A percentile compares a stretch with the other conserved stretches of the same genome.
These are phyloP conservation scores for Smittium culicis DNA, from an alignment of 371 early-diverging fungal genomes.

Conservation along the genomic window DNA sequence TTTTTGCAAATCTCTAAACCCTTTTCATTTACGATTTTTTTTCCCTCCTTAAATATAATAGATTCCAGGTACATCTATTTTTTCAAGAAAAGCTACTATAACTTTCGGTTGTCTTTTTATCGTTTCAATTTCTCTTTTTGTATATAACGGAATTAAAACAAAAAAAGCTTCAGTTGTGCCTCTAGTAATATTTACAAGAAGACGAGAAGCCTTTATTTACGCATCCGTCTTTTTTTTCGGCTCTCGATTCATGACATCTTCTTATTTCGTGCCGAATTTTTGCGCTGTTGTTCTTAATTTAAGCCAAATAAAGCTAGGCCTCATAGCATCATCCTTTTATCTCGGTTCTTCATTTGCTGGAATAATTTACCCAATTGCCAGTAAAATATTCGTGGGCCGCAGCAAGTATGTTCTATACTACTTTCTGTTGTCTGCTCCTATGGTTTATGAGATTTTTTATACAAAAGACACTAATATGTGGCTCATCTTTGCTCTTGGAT, in stretches of 20 bases:
- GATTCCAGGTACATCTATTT: background rate
- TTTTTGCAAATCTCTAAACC: no score
- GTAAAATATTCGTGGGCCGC: background rate
- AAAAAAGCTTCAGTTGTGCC: background rate
- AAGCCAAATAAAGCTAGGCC: background rate
- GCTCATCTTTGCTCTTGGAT: background rate
- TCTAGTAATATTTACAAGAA: background rate
- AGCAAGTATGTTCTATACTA: background rate
- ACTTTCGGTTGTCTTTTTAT: background rate
- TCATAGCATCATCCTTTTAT: background rate
- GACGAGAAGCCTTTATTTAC: background rate
- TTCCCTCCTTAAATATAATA: background rate
- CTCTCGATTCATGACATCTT: background rate
- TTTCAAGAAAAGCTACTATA: background rate
- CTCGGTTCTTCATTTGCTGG: background rate
- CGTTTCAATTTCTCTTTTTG: background rate
- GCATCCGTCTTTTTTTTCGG: slow-evolving; percentile 2
- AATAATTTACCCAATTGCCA: background rate
- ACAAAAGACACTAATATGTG: background rate
- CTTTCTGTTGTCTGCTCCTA: background rate
- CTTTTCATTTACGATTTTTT: no score
- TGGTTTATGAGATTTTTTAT: background rate
- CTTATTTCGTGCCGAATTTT: slow-evolving; percentile 1
- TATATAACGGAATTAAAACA: background rate
- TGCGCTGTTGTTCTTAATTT: background rate